Conservation (phyloP, 805 yeast species). For the Yamadazyma nakazawae region DNA sequence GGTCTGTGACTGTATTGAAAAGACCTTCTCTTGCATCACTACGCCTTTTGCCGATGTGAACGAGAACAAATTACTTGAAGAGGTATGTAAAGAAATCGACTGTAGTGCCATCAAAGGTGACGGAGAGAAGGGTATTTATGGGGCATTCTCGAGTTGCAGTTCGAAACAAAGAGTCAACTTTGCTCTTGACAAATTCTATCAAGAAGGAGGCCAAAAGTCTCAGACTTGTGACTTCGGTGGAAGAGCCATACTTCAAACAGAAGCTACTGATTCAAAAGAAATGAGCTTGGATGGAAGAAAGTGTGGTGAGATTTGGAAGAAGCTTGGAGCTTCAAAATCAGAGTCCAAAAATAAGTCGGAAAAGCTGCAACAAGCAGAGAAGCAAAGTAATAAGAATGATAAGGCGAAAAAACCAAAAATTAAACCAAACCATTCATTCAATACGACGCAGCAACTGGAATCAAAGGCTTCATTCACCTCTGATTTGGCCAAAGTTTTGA, state of each 20-base stretch:
- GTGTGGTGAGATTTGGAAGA: neutral
- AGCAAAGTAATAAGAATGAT: neutral
- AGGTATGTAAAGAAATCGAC: slow-evolving; percentile 35
- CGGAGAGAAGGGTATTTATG: slow-evolving; percentile 38
- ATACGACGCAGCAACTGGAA: neutral
- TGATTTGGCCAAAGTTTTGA: neutral
- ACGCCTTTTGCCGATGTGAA: slow-evolving; percentile 22
- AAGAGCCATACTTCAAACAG: slow-evolving; percentile 13
- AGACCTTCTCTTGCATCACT: slow-evolving; percentile 37
- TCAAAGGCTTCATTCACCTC: neutral
- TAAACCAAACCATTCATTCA: neutral
- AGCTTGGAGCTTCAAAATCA: slow-evolving; percentile 10
- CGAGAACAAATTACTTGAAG: slow-evolving; percentile 20
- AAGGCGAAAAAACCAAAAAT: neutral
- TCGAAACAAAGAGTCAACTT: slow-evolving; percentile 36
- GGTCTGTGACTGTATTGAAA: slow-evolving; percentile 44
- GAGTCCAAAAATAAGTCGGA: neutral
- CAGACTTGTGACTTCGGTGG: slow-evolving; percentile 25
- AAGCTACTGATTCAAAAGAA: slow-evolving; percentile 13
- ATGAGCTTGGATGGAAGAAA: slow-evolving; percentile 22
- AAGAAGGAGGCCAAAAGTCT: slow-evolving; percentile 17
- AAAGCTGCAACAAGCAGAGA: neutral
- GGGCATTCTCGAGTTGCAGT: slow-evolving; percentile 40
- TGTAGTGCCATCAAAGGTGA: slow-evolving; percentile 39
- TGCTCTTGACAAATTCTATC: slow-evolving; percentile 37